phyloP scores from a whole-genome alignment of 1,284 basidiomycete species.

The Irpex sp. region DNA sequence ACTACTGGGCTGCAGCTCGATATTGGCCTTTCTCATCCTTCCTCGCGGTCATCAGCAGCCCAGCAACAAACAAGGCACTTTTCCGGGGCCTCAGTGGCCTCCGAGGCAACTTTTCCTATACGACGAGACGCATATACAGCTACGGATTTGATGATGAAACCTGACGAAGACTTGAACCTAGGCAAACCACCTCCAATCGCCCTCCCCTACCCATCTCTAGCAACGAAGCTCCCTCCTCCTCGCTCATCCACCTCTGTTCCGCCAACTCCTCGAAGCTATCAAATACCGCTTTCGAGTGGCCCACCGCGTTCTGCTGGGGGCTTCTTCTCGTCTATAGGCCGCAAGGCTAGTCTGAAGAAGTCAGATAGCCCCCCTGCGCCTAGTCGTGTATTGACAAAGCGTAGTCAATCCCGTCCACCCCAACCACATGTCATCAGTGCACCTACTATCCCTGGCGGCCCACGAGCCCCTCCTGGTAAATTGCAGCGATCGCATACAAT shows the following conservation, averaged over 20 bases:
- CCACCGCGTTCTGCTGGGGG: constrained; percentile 42
- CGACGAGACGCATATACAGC: constrained; percentile 72
- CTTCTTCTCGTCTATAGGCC: constrained; percentile 73
- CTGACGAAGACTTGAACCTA: constrained; percentile 39
- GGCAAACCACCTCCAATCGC: constrained; percentile 53
- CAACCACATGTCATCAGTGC: constrained; percentile 34
- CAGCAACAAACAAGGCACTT: constrained; percentile 55
- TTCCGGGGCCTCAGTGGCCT: constrained; percentile 66
- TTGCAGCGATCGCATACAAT: constrained; percentile 66
- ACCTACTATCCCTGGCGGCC: constrained; percentile 69
- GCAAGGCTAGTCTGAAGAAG: constrained; percentile 59
- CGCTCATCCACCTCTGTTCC: constrained; percentile 24
- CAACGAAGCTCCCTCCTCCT: constrained; percentile 20
- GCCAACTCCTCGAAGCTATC: constrained; percentile 31
- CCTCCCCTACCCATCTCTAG: constrained; percentile 74
- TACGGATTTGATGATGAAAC: constrained; percentile 61
- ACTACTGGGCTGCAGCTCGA: constrained; percentile 9
- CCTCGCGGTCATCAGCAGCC: constrained; percentile 13
- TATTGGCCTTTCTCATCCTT: constrained; percentile 16
- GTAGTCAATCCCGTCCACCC: constrained; percentile 31
- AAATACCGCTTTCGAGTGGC: constrained; percentile 24
- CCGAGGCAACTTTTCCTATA: constrained; percentile 74
- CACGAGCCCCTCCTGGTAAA: constrained; percentile 65
- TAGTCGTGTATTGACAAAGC: constrained; percentile 39
- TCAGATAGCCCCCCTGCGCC: constrained; percentile 30